A percentile compares a stretch with the other conserved stretches of the same genome.
phyloP scores from a whole-genome alignment of 73 alveolate species.

The Uronychia binucleata region DNA sequence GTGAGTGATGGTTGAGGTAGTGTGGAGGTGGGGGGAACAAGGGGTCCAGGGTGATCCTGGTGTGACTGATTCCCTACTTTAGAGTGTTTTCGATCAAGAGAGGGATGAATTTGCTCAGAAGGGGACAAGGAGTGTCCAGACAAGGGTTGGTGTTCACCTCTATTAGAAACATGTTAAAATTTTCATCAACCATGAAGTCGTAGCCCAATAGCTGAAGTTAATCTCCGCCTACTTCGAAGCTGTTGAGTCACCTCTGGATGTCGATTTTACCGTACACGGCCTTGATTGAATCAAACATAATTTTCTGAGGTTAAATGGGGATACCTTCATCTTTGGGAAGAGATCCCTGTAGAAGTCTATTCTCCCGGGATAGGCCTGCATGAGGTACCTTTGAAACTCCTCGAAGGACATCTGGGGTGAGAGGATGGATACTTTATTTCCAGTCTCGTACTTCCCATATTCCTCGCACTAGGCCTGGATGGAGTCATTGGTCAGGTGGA shows the following conservation, averaged over 20 bases:
- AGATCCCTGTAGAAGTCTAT: background rate
- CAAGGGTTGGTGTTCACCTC: background rate
- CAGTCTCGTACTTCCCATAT: conserved; percentile 84
- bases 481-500: conserved; percentile 88
- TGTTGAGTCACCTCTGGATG: background rate
- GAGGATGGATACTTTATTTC: conserved; percentile 67
- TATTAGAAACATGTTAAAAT: background rate
- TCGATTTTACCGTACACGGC: background rate
- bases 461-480: conserved; percentile 77
- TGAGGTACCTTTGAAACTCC: conserved; percentile 74
- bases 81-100: background rate
- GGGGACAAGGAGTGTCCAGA: background rate
- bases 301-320: background rate
- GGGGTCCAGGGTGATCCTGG: background rate
- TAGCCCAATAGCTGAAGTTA: background rate
- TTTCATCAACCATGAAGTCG: background rate
- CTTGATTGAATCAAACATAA: background rate
- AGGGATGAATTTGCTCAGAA: background rate
- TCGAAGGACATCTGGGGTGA: conserved; percentile 34
- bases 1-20: background rate
- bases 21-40: background rate
- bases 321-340: background rate
- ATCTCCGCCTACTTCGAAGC: background rate
- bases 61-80: background rate
- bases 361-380: background rate